Evolutionary conservation across 257 asterid species (phyloP).

Genomic region (Forsythia viridissima): DNA sequence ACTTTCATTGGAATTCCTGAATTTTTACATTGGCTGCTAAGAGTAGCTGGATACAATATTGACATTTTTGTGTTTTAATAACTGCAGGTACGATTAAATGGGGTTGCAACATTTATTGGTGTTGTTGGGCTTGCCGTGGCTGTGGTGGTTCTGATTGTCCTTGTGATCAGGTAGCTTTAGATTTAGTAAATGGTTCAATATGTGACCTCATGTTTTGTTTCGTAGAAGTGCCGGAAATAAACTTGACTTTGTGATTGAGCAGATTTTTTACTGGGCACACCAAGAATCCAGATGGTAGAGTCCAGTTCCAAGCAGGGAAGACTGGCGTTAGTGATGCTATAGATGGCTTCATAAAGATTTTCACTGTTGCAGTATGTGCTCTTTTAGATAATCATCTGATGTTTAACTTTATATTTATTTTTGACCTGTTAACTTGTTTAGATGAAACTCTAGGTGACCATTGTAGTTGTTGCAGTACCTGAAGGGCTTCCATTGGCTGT

Average conservation of each 20-base stretch:
- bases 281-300: conserved; percentile 45
- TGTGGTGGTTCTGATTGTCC: conserved; percentile 65
- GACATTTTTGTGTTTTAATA: conserved; percentile 17
- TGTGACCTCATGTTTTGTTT: conserved; percentile 15
- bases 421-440: conserved; percentile 25
- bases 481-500: conserved; percentile 99
- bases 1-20: conserved; percentile 12
- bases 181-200: not conserved
- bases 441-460: conserved; percentile 66
- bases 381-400: conserved; percentile 20
- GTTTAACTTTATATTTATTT: conserved; percentile 13
- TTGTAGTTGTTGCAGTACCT: conserved; percentile 97
- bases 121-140: conserved; percentile 88
- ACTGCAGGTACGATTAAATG: conserved; percentile 81
- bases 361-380: conserved; percentile 87
- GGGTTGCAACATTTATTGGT: conserved; percentile 97
- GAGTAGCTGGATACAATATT: conserved; percentile 21
- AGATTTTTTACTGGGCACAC: conserved; percentile 87
- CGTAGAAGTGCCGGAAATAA: not conserved
- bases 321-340: conserved; percentile 69
- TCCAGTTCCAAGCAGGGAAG: conserved; percentile 60
- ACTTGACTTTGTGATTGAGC: conserved; percentile 27
- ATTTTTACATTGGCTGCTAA: not conserved
- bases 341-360: conserved; percentile 74
- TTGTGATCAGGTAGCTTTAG: conserved; percentile 59